phyloP scores from a whole-genome alignment of 208 protist species.

The Naegleria gruberi region DNA sequence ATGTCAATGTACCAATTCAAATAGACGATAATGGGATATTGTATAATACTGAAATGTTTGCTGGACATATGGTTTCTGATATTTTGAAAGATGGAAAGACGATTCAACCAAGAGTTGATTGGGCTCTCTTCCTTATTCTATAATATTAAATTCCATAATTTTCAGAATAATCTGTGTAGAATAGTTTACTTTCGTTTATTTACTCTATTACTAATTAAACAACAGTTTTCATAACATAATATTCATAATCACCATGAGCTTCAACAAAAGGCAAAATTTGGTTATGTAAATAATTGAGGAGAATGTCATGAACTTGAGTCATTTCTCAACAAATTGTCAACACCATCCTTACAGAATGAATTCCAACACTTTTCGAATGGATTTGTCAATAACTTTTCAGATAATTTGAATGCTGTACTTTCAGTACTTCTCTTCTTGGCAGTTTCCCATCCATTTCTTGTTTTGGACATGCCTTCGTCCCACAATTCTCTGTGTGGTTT shows the following conservation, averaged over 20 bases:
- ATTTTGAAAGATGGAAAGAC: not conserved
- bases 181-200: no score
- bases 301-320: not conserved
- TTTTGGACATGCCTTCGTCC: no score
- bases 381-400: not conserved
- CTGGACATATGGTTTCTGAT: not conserved
- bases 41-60: not conserved
- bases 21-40: not conserved
- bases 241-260: slow-evolving; percentile 22
- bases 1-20: not conserved
- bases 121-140: not conserved
- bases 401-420: not conserved
- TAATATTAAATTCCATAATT: no score
- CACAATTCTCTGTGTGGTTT: not conserved
- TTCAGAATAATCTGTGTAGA: no score
- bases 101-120: not conserved
- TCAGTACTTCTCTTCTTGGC: not conserved
- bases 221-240: slow-evolving; percentile 13
- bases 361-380: slow-evolving; percentile 28
- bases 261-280: slow-evolving; percentile 28
- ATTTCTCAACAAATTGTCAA: not conserved
- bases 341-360: slow-evolving; percentile 15
- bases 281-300: slow-evolving; percentile 22
- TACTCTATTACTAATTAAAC: no score
- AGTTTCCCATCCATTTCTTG: not conserved